These are phyloP conservation scores for Cucumis sativus DNA, from an alignment of 306 rosid species.

Conservation along the genomic window DNA sequence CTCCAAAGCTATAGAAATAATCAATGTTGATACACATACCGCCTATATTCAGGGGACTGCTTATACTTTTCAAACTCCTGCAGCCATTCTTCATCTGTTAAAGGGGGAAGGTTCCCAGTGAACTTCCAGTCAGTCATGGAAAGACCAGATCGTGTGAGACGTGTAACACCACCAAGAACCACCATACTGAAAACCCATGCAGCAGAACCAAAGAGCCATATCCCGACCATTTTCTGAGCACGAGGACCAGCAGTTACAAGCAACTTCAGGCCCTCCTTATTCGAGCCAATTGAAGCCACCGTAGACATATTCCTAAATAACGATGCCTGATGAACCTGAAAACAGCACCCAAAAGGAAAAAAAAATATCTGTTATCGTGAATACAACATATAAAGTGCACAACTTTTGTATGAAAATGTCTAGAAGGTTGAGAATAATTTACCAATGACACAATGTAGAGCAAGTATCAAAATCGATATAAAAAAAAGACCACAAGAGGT, in stretches of 20 bases:
- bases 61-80: slow-evolving; percentile 68
- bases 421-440: neutral
- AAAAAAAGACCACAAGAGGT: neutral
- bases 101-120: slow-evolving; percentile 61
- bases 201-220: slow-evolving; percentile 86
- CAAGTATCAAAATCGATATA: neutral
- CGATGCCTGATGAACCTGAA: slow-evolving; percentile 28
- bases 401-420: neutral
- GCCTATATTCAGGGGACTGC: slow-evolving; percentile 74
- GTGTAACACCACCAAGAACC: slow-evolving; percentile 72
- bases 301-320: slow-evolving; percentile 35
- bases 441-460: neutral
- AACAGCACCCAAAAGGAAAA: slow-evolving; percentile 1
- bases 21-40: slow-evolving; percentile 25
- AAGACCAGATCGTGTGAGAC: slow-evolving; percentile 87
- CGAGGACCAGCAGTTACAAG: slow-evolving; percentile 60
- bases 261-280: slow-evolving; percentile 47
- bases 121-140: slow-evolving; percentile 95
- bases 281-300: slow-evolving; percentile 20
- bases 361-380: neutral
- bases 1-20: neutral
- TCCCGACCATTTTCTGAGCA: slow-evolving; percentile 64
- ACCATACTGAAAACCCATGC: slow-evolving; percentile 96
- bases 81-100: slow-evolving; percentile 58
- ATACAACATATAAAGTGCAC: neutral